Evolutionary conservation across 441 rosid species (phyloP), one percentile per base, ranked within the genome.

Genomic region (Erodium texanum): DNA sequence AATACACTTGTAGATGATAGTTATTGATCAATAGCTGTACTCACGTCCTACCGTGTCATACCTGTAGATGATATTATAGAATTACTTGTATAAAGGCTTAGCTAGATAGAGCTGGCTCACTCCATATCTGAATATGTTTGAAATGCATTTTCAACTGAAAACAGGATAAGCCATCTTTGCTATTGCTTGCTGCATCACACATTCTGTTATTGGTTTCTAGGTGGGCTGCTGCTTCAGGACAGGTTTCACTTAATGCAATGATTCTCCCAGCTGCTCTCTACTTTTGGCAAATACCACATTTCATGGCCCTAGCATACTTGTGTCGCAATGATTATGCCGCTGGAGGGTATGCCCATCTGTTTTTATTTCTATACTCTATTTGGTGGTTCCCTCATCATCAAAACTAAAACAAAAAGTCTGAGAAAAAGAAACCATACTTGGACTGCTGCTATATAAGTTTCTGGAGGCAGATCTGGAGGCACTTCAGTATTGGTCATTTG

Each of bases 251-350:
- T 5, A 84, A 92, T 72, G 83, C 89, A 41, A 71, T 88, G 85
- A 81, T 92, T 70, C 96, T 94, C 74, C 98, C 96, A 1, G 90
- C 93, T 67, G 99, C 96, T 77, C 96, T 93, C 54, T 93, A 91
- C 69, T 87, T 93, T 78, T 93, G 97, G 98, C 98, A 93, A 80
- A 87, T 93, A 68, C 99, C 99, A 24, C 98, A 94, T 81, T 94
- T 94, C 65, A 94, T 94, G 98, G 99, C 97, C 73, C 92, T 94
- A 75, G 96, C 98, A 34, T 85, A 84, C 76, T 75, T 92, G 64
- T 94, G 91, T 71, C 94, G 94, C 43, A 73, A 83, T 65, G 99
- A 94, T 81, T 94, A 94, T 80, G 97, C 92, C 70, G 88, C 89
- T 62, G 98, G 98, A 82, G 96, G 98, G 99, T 93, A 86, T 72